Evolutionary conservation across 1,284 basidiomycete species (phyloP).

Genomic region (Cutaneotrichosporon sp.): DNA sequence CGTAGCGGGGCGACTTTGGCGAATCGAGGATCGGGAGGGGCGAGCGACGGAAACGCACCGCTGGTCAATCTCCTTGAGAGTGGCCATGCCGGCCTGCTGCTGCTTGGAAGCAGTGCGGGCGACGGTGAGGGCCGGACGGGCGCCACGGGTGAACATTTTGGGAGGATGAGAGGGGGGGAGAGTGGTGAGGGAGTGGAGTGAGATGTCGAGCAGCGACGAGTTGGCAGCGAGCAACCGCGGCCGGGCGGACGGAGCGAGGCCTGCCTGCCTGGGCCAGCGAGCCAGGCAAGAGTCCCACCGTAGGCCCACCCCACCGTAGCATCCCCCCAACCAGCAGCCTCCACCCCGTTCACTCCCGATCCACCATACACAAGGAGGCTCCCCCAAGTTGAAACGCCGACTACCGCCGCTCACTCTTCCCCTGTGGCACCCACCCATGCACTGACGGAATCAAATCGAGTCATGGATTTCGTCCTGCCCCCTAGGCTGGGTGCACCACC

Average conservation of each 20-base stretch:
- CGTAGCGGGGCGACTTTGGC: conserved; percentile 53
- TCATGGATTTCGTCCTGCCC: conserved; percentile 1
- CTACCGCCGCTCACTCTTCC: background rate
- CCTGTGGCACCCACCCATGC: background rate
- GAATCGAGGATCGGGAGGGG: background rate
- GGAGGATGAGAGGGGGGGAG: conserved; percentile 18
- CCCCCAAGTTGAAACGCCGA: background rate
- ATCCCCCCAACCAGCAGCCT: background rate
- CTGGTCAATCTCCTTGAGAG: conserved; percentile 94
- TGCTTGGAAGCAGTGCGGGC: conserved; percentile 59
- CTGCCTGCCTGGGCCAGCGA: too few relatives aligned
- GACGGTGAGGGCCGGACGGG: conserved; percentile 61
- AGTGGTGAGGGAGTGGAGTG: conserved; percentile 21
- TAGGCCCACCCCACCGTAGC: background rate
- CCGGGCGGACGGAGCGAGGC: background rate
- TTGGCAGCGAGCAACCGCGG: background rate
- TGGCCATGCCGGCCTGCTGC: conserved; percentile 84
- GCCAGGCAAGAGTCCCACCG: background rate
- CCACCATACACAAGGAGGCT: background rate
- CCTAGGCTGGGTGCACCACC: too few relatives aligned
- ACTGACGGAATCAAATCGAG: background rate
- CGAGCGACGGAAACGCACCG: conserved; percentile 57
- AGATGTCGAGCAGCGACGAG: conserved; percentile 8
- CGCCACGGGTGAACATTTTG: conserved; percentile 62
- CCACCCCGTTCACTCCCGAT: conserved; percentile 1